These are phyloP conservation scores for Sarocladium kiliense DNA, from an alignment of 2,329 filamentous ascomycete genomes.

Conservation along the genomic window DNA sequence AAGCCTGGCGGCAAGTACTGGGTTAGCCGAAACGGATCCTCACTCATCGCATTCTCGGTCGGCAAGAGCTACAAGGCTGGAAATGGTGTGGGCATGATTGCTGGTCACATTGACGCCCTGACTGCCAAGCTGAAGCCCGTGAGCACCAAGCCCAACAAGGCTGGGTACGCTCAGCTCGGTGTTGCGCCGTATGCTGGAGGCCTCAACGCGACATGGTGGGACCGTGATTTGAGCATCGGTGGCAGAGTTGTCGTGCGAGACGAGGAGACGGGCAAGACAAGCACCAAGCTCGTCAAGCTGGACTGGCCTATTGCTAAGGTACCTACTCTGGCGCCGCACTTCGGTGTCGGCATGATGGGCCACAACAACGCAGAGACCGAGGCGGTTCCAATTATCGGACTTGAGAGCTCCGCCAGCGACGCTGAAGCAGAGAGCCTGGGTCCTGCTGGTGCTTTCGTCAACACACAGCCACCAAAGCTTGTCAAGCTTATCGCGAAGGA, in stretches of 20 bases:
- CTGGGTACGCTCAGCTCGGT: constrained; percentile 82
- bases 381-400: constrained; percentile 87
- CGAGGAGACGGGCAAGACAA: constrained; percentile 65
- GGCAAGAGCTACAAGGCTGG: constrained; percentile 77
- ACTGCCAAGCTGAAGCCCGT: constrained; percentile 90
- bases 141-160: constrained; percentile 75
- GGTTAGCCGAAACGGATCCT: constrained; percentile 77
- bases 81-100: constrained; percentile 83
- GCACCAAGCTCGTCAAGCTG: constrained; percentile 78
- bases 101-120: constrained; percentile 87
- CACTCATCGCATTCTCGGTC: constrained; percentile 78
- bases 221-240: constrained; percentile 86
- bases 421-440: constrained; percentile 42
- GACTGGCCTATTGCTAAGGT: constrained; percentile 93
- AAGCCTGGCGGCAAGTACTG: constrained; percentile 84
- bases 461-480: constrained; percentile 79
- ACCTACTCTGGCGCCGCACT: constrained; percentile 89
- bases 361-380: constrained; percentile 81
- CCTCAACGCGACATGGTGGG: constrained; percentile 92
- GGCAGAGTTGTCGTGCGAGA: constrained; percentile 84
- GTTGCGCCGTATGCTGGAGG: constrained; percentile 90
- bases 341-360: constrained; percentile 69
- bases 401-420: constrained; percentile 63
- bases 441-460: constrained; percentile 65
- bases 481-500: constrained; percentile 77